Percentiles rank a stretch among this genome's conserved stretches.
Conservation (phyloP, 495 filamentous ascomycete species). For the Neurospora tetrasperma region DNA sequence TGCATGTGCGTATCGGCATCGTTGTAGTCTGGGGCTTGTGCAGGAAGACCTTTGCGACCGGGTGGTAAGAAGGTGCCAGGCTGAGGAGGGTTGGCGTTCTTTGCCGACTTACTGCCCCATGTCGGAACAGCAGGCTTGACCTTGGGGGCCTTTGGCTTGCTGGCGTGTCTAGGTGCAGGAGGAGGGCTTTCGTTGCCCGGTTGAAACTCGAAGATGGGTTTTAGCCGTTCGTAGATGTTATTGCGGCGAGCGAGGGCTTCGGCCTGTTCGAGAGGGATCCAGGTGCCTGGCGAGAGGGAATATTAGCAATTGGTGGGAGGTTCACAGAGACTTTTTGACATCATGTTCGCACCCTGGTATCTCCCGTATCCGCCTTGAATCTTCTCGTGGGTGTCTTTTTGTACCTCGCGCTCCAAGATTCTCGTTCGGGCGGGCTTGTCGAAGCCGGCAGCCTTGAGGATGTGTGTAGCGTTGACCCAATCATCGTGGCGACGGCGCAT, state of each 20-base stretch:
- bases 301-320: not conserved
- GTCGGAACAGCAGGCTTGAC: constrained; percentile 44
- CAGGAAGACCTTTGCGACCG: constrained; percentile 17
- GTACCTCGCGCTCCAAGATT: constrained; percentile 92
- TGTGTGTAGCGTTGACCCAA: constrained; percentile 92
- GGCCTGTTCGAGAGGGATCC: constrained; percentile 83
- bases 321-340: not conserved
- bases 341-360: constrained; percentile 64
- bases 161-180: constrained; percentile 85
- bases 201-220: constrained; percentile 80
- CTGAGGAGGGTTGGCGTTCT: constrained; percentile 11
- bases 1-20: constrained; percentile 48
- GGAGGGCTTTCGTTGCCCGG: constrained; percentile 81
- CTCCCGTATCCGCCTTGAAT: constrained; percentile 97
- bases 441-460: constrained; percentile 63
- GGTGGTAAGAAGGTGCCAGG: constrained; percentile 17
- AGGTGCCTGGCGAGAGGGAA: constrained; percentile 57
- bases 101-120: constrained; percentile 35
- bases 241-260: constrained; percentile 75
- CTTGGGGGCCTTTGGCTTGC: constrained; percentile 60
- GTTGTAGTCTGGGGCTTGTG: constrained; percentile 34
- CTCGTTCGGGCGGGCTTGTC: constrained; percentile 84
- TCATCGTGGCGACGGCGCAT: constrained; percentile 87
- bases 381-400: constrained; percentile 93
- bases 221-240: constrained; percentile 68